A percentile compares a stretch with the other conserved stretches of the same genome.
Evolutionary conservation across 257 asterid species (phyloP).

Genomic region (Datura wrightii): DNA sequence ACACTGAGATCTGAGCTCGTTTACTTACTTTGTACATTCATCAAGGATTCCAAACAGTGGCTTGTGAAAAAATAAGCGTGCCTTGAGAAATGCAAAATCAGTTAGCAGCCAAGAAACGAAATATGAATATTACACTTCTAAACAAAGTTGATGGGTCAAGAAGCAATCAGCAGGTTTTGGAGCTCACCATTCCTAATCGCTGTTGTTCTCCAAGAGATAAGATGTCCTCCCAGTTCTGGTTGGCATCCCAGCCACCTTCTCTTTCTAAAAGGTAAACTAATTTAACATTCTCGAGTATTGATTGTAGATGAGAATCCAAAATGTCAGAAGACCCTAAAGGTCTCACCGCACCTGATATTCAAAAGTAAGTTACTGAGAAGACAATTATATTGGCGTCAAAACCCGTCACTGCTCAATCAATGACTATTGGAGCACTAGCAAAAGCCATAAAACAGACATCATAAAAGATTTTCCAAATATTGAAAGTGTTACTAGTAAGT

Average conservation of each 20-base stretch:
- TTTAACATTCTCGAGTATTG: conserved; percentile 84
- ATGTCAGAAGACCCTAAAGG: conserved; percentile 39
- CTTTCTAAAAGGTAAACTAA: conserved; percentile 89
- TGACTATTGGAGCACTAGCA: conserved; percentile 1
- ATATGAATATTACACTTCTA: neutral
- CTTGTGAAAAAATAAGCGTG: conserved; percentile 95
- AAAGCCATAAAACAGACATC: neutral
- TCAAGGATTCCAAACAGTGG: conserved; percentile 94
- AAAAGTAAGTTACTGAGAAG: conserved; percentile 29
- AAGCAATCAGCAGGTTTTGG: conserved; percentile 16
- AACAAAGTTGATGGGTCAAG: neutral
- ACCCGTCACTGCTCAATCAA: neutral
- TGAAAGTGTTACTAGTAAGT: neutral
- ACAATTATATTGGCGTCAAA: conserved; percentile 13
- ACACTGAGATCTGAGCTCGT: conserved; percentile 13
- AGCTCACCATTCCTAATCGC: conserved; percentile 93
- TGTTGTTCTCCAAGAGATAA: conserved; percentile 99
- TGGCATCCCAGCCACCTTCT: conserved; percentile 94
- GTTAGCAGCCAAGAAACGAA: neutral
- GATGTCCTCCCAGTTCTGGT: conserved; percentile 97
- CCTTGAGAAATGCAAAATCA: conserved; percentile 56
- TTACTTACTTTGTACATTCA: conserved; percentile 94
- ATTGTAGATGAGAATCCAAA: conserved; percentile 71
- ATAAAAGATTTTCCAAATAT: neutral
- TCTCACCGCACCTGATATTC: conserved; percentile 56